These are phyloP conservation scores for Russula sp. DNA, from an alignment of 768 basidiomycete species.

Conservation along the genomic window DNA sequence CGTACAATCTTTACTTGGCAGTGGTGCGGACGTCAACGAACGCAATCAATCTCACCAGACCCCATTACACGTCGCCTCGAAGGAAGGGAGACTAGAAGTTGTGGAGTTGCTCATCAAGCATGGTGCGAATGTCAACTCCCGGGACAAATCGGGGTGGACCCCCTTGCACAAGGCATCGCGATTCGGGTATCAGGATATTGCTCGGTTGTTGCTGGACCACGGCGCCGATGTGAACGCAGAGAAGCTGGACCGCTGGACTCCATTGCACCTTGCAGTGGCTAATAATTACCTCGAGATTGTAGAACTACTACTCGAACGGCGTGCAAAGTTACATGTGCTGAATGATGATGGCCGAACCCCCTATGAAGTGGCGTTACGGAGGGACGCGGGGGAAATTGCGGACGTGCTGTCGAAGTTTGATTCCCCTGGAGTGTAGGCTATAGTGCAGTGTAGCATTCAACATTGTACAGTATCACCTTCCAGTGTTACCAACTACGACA, in stretches of 20 bases:
- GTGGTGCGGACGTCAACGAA: background rate
- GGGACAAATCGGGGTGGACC: background rate
- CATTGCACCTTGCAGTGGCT: background rate
- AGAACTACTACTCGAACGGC: background rate
- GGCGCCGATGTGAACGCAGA: background rate
- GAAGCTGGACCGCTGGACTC: background rate
- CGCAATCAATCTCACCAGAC: background rate
- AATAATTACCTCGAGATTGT: background rate
- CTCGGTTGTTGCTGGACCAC: background rate
- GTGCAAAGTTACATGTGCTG: background rate
- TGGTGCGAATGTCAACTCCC: background rate
- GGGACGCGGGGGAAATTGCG: background rate
- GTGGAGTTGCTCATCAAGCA: background rate
- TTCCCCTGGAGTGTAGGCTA: no score
- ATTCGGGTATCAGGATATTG: background rate
- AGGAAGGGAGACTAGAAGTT: background rate
- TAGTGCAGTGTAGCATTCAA: no score
- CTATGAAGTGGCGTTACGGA: background rate
- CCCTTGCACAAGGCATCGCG: background rate
- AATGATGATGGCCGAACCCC: background rate
- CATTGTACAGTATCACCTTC: no score
- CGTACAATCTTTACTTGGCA: background rate
- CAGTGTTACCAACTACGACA: no score
- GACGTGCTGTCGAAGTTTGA: background rate
- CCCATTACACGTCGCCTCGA: background rate